Evolutionary conservation across 78 protist species (phyloP), one percentile per base, ranked within the genome.

Genomic region (Bodo saltans): DNA sequence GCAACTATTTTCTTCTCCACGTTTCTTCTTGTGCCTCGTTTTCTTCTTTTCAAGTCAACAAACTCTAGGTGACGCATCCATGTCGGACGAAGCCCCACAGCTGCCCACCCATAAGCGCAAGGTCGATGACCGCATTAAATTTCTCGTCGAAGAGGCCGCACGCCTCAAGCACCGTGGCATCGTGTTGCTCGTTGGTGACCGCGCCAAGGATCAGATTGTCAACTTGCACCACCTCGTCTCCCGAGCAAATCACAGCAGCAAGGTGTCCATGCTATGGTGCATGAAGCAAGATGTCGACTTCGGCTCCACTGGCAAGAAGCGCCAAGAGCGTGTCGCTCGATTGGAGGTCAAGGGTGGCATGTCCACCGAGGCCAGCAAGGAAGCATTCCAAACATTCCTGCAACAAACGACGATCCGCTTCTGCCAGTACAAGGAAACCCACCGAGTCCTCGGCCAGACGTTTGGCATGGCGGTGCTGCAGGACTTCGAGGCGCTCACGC

Each of bases 401-500:
- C 70, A 96, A 26, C 72, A 97, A 23, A 96, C 97, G 37, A 67
- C 94, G 68, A 95, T 98, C 47, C 85, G 98, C 40, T 92, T 84
- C 75, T 41, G 86, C 32, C 94, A 97, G 89, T 98, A 97, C 92
- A 37, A 83, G n/a, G 99, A 98, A 39, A 85, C 99, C n/a, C 95
- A 94, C 38, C 94, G 90, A 80, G 79, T 97, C n/a, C 93, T 98
- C 26, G 99, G 99, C 70, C 83, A 89, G 74, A 98, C 99, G 26
- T 98, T 84, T 74, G 99, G 99, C 42, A 95, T 98, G 97, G 78
- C 85, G 74, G 97, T 98, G 21, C 90, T 98, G 72, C 98, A 95
- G 79, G 99, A 98, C 83, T 96, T 97, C 76, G 98, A 97, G 88
- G 98, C 99, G 11, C 52, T 98, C 38, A 96, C 99, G 1, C 99